Conservation (phyloP, 768 basidiomycete species). For the Coprinopsis marcescibilis region DNA sequence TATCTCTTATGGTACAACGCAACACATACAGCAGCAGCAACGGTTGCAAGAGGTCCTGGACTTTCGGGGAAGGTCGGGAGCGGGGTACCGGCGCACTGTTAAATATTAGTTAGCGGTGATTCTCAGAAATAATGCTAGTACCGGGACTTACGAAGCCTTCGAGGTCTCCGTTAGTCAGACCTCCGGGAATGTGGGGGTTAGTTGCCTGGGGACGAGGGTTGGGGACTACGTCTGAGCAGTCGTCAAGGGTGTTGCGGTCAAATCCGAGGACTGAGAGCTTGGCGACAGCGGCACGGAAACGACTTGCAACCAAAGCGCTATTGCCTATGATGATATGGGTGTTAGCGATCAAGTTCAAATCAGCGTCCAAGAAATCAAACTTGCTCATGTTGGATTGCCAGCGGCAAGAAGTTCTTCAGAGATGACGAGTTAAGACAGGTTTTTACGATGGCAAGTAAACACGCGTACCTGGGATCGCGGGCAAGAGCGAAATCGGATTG, state of each 20-base stretch:
- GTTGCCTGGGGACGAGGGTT: no score
- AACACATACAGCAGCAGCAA: conserved; percentile 1
- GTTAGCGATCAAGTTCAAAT: not conserved
- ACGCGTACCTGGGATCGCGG: conserved; percentile 12
- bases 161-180: no score
- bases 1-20: no score
- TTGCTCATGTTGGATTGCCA: conserved; percentile 41
- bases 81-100: not conserved
- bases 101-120: no score
- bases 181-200: no score
- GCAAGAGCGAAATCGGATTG: conserved; percentile 31
- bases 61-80: not conserved
- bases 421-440: conserved; percentile 8
- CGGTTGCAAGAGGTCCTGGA: conserved; percentile 1
- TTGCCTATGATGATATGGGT: conserved; percentile 19
- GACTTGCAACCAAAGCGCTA: conserved; percentile 26
- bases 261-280: conserved; percentile 40
- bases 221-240: conserved; percentile 43
- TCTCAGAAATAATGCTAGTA: no score
- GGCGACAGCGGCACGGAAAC: conserved; percentile 36
- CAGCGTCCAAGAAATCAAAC: conserved; percentile 8
- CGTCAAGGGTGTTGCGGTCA: conserved; percentile 27
- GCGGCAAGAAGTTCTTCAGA: conserved; percentile 39
- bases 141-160: no score
- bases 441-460: not conserved